phyloP scores from a whole-genome alignment of 202 grass and related monocot species.

The Cymbopogon flexuosus region DNA sequence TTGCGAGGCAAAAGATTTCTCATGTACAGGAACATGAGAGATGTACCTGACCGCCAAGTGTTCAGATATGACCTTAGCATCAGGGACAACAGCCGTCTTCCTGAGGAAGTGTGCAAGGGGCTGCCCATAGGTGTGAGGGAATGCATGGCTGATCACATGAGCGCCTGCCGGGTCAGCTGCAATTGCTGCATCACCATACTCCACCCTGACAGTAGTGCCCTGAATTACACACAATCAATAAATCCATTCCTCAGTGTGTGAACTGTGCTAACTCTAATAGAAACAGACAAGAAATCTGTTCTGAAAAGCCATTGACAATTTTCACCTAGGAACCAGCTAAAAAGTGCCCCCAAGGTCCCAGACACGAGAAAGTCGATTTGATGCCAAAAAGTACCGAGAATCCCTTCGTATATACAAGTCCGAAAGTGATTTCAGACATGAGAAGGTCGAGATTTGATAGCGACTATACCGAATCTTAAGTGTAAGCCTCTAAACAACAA shows the following conservation, averaged over 20 bases:
- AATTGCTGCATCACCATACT: conserved; percentile 74
- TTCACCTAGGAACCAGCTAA: background rate
- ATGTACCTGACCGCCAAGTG: conserved; percentile 61
- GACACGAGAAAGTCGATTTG: background rate
- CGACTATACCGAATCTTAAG: background rate
- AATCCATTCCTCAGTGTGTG: background rate
- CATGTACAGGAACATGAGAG: background rate
- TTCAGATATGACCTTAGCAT: conserved; percentile 77
- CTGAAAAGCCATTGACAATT: background rate
- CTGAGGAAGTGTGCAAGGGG: conserved; percentile 83
- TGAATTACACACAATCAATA: conserved; percentile 33
- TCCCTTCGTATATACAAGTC: background rate
- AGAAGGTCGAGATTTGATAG: background rate
- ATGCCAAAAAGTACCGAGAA: background rate
- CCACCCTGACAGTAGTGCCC: conserved; percentile 93
- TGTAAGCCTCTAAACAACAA: background rate
- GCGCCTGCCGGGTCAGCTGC: conserved; percentile 71
- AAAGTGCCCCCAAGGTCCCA: background rate
- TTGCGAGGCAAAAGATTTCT: background rate
- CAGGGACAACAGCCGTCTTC: conserved; percentile 65
- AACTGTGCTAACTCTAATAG: background rate
- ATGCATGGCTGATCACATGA: conserved; percentile 84
- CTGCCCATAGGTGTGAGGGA: conserved; percentile 80
- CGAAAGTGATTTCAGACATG: background rate
- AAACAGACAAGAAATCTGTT: background rate